Conservation (phyloP, 2,329 filamentous ascomycete genomes). For the Beauveria sp. region DNA sequence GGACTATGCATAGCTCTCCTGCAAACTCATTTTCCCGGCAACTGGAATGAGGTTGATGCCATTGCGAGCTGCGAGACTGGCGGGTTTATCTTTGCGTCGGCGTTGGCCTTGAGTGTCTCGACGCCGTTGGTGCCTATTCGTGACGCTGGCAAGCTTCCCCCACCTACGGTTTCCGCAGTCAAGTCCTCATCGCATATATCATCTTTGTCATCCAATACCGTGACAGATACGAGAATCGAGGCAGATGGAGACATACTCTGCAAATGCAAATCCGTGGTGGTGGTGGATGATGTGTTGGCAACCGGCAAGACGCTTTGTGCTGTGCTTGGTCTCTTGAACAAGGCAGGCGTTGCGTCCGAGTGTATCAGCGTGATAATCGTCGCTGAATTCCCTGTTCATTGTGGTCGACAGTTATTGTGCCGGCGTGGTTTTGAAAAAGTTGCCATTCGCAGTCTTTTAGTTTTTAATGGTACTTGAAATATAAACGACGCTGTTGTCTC, state of each 20-base stretch:
- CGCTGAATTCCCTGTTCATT: slow-evolving; percentile 50
- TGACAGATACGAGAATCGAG: slow-evolving; percentile 32
- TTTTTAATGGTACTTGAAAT: slow-evolving; percentile 24
- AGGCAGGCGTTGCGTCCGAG: slow-evolving; percentile 33
- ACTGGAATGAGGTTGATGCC: slow-evolving; percentile 38
- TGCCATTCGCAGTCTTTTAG: slow-evolving; percentile 44
- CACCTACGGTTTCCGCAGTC: slow-evolving; percentile 40
- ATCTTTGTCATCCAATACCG: slow-evolving; percentile 13
- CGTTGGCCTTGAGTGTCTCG: slow-evolving; percentile 34
- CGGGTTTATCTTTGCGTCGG: slow-evolving; percentile 47
- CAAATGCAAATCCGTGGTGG: slow-evolving; percentile 36
- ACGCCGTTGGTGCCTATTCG: slow-evolving; percentile 44
- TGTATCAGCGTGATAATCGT: slow-evolving; percentile 44
- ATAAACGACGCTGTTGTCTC: neutral
- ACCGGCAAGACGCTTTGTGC: slow-evolving; percentile 48
- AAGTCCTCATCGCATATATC: slow-evolving; percentile 44
- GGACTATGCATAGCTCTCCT: slow-evolving; percentile 43
- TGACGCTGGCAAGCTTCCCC: slow-evolving; percentile 50
- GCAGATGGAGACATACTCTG: slow-evolving; percentile 37
- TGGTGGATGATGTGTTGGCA: slow-evolving; percentile 54
- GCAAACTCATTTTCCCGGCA: slow-evolving; percentile 33
- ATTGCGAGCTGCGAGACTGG: slow-evolving; percentile 50
- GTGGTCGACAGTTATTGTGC: slow-evolving; percentile 40
- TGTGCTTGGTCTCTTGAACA: slow-evolving; percentile 38
- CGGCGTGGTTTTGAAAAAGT: slow-evolving; percentile 41